Evolutionary conservation across 192 early-diverging fungal genomes (phyloP).

Genomic region (Jimgerdemannia lactiflua): DNA sequence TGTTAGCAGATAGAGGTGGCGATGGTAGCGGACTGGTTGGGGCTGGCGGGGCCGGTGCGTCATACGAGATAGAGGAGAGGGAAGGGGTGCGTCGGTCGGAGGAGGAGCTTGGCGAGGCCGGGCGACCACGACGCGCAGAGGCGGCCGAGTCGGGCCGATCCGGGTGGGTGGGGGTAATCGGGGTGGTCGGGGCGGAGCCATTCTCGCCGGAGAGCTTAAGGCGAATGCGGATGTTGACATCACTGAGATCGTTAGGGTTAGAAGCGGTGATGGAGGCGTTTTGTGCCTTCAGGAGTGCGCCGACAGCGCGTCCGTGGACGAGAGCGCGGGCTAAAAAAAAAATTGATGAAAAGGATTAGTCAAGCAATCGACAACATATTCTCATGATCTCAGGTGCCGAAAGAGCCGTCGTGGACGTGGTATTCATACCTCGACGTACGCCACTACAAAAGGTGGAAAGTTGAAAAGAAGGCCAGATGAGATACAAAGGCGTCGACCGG

Average conservation of each 20-base stretch:
- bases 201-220: constrained; percentile 32
- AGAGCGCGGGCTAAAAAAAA: constrained; percentile 48
- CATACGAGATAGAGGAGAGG: background rate
- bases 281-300: constrained; percentile 46
- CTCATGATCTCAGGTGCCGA: background rate
- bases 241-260: constrained; percentile 33
- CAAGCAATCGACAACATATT: background rate
- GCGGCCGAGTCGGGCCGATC: background rate
- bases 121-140: background rate
- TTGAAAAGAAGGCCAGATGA: background rate
- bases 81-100: background rate
- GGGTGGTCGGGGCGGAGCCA: background rate
- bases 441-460: constrained; percentile 30
- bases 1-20: background rate
- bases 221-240: constrained; percentile 35
- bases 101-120: background rate
- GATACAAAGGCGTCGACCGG: background rate
- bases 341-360: background rate
- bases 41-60: background rate
- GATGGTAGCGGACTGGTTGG: background rate
- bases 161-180: background rate
- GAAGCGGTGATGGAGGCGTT: constrained; percentile 39
- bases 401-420: background rate
- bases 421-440: constrained; percentile 45
- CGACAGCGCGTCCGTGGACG: constrained; percentile 63